Conservation (phyloP, 768 basidiomycete species). For the Hygrocybe coccinea region DNA sequence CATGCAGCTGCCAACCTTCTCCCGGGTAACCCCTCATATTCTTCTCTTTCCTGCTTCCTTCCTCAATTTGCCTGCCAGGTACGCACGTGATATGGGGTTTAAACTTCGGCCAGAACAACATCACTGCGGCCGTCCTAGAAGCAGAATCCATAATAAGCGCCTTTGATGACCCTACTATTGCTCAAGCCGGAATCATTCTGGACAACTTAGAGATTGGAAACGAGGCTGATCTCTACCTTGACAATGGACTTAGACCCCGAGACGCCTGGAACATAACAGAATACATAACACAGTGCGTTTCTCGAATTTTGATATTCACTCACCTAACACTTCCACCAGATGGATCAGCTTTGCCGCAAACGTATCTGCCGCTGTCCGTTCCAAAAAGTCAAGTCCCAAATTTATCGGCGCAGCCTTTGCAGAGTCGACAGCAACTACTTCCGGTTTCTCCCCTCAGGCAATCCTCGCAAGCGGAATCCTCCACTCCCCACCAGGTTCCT, state of each 20-base stretch:
- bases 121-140: constrained; percentile 46
- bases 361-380: constrained; percentile 39
- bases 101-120: constrained; percentile 53
- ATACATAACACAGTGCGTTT: constrained; percentile 48
- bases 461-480: constrained; percentile 51
- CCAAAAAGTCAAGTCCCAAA: constrained; percentile 35
- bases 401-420: constrained; percentile 51
- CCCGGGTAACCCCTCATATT: constrained; percentile 24
- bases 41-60: background rate
- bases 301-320: background rate
- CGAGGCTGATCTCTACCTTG: constrained; percentile 52
- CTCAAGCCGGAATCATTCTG: constrained; percentile 39
- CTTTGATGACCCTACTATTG: constrained; percentile 41
- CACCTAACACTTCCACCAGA: constrained; percentile 26
- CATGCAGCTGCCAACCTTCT: constrained; percentile 49
- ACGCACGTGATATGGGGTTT: constrained; percentile 65
- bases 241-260: constrained; percentile 39
- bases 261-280: constrained; percentile 36
- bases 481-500: constrained; percentile 40
- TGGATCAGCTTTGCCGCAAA: constrained; percentile 52
- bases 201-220: constrained; percentile 63
- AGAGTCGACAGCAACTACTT: constrained; percentile 40
- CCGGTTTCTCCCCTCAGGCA: constrained; percentile 58
- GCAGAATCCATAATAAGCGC: constrained; percentile 45
- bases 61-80: constrained; percentile 28